Base-by-base conservation (phyloP, 208 protist genomes). In the Trypanosomatidae sp. region DNA sequence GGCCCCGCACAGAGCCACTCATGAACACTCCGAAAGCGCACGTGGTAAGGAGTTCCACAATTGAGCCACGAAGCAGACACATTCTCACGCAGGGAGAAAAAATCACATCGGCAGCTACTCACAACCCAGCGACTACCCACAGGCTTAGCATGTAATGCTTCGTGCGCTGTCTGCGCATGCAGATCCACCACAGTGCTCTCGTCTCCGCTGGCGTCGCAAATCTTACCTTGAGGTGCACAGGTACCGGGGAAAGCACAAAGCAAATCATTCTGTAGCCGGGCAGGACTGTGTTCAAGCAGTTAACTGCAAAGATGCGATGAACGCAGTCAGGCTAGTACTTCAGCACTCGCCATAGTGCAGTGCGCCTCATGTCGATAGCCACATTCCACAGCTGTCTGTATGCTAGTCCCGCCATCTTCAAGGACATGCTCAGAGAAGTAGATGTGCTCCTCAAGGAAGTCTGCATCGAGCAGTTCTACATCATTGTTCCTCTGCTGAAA, bases 361-460 rank as follows among this genome's bases (percentile, higher is more conserved):
- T 55, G 3, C 62, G 62, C 64, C 66, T 70, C 68, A 47, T 74
- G 78, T 89, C 80, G 17, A 92, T 58, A 15, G 84, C 83, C 3
- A 85, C 85, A 52, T 83, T 88, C 83, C 83, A 90, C 59, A 92
- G 73, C 62, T 82, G 79, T 49, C 76, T 76, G 77, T 87, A 92
- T 28, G 55, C 80, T 13, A 92, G 77, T 41, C 85, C 85, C 5
- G 33, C 47, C 47, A 76, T 77, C 68, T 92, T 85, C 22, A 92
- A 59, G 46, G 90, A 62, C 65, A 88, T 80, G 44, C 78, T 90
- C 53, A 84, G 28, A 17, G 73, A n/a, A 39, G 28, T 77, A 77
- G 30, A 91, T 77, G n/a, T 73, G 73, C 15, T 83, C 82, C 44
- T 82, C 74, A 9, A 28, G 30, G 39, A 9, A 43, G 59, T 85